These are phyloP conservation scores for Spinacia oleracea DNA, from an alignment of 179 eudicot species.

Conservation along the genomic window DNA sequence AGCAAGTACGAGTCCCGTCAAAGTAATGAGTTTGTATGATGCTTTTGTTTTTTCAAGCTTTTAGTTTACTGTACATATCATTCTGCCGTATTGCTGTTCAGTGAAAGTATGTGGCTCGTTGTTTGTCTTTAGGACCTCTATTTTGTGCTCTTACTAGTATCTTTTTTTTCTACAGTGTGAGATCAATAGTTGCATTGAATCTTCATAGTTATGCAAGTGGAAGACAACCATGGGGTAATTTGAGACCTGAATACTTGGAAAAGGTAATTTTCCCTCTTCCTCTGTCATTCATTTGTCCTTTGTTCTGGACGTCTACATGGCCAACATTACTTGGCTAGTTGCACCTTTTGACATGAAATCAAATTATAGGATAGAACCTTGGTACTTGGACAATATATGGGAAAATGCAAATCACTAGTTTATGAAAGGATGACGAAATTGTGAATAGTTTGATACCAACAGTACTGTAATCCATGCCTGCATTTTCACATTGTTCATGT, in stretches of 20 bases:
- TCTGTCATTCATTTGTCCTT: not conserved
- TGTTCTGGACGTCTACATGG: not conserved
- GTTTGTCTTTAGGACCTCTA: not conserved
- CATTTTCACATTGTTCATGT: no score
- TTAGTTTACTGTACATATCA: not conserved
- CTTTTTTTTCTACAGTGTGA: constrained; percentile 53
- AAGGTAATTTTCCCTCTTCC: constrained; percentile 47
- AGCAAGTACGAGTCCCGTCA: constrained; percentile 73
- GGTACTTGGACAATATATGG: not conserved
- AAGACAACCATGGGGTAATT: constrained; percentile 98
- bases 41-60: constrained; percentile 7
- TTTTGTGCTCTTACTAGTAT: not conserved
- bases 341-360: not conserved
- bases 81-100: not conserved
- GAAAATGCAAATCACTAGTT: not conserved
- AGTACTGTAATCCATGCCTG: no score
- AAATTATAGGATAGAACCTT: not conserved
- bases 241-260: constrained; percentile 79
- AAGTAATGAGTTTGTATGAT: constrained; percentile 46
- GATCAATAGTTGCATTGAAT: constrained; percentile 87
- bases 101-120: not conserved
- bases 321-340: not conserved
- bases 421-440: no score
- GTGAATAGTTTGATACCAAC: no score
- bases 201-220: constrained; percentile 95